A percentile compares a stretch with the other conserved stretches of the same genome.
Conservation (phyloP, 371 early-diverging fungal genomes). For the Chytridium lagenaria region DNA sequence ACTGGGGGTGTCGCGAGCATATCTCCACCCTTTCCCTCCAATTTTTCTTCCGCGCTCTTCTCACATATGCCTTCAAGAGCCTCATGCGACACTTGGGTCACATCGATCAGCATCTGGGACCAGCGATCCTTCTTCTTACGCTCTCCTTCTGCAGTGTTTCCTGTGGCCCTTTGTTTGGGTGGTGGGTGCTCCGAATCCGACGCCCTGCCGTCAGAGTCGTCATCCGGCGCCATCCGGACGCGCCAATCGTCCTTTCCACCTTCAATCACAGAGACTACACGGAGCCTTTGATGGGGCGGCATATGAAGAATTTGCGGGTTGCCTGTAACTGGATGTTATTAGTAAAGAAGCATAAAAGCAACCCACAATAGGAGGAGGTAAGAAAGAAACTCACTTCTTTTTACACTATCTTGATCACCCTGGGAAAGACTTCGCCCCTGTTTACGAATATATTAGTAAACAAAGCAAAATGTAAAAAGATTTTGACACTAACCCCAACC, state of each 20-base stretch:
- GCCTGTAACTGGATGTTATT: no score
- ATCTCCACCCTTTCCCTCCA: not conserved
- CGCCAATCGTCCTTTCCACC: slow-evolving; percentile 19
- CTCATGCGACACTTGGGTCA: not conserved
- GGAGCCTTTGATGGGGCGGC: slow-evolving; percentile 1
- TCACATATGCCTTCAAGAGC: not conserved
- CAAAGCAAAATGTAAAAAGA: no score
- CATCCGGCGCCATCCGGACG: slow-evolving; percentile 2
- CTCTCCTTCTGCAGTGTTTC: not conserved
- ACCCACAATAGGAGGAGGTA: no score
- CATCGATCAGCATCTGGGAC: slow-evolving; percentile 8
- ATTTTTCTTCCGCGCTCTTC: not conserved
- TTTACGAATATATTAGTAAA: no score
- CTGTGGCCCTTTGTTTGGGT: no score
- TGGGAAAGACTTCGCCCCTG: no score
- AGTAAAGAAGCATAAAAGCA: no score
- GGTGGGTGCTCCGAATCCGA: no score
- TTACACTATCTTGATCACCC: no score
- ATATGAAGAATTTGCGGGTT: not conserved
- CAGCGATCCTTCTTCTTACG: not conserved
- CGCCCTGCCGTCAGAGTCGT: no score
- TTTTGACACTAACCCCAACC: no score
- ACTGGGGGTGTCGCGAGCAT: not conserved
- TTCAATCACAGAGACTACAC: not conserved
- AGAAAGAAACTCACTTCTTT: no score